Base-by-base conservation (phyloP, 1,284 basidiomycete species). In the Coriolopsis trogii region DNA sequence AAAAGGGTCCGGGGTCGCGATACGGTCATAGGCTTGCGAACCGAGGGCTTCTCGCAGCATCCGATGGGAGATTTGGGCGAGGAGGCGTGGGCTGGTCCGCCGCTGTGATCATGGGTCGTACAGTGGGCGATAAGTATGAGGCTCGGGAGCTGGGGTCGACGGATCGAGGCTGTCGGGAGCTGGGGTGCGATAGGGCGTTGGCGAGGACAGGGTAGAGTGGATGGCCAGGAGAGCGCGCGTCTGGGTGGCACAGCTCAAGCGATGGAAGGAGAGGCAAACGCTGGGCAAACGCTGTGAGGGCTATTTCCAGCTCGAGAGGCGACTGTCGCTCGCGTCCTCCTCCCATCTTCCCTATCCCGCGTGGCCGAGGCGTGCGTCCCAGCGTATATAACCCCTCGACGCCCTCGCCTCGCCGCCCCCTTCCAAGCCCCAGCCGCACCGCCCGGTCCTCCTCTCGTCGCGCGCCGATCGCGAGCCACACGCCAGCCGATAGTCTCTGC, bases 71-170 rank as follows among this genome's bases (percentile, higher is more conserved):
- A n/a, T n/a, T n/a, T n/a, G n/a, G n/a, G n/a, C n/a, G n/a, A n/a
- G n/a, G n/a, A n/a, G n/a, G n/a, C n/a, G n/a, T 20, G 15, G 15
- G 21, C 30, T 20, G 13, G 21, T 44, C 48, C 45, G 43, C 21
- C 39, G 49, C n/a, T n/a, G 39, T 29, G 44, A 40, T 46, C 50
- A 51, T 38, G 50, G 44, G 49, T 33, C 10, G 26, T 44, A 33
- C 49, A 16, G 29, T 31, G 24, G 34, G 43, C 34, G 26, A 31
- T 12, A 29, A 33, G 33, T 51, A 41, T 44, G 46, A 47, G 47
- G 40, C 50, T 53, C 45, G 21, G 41, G 50, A 55, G 46, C 56
- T 50, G 53, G 47, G 55, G 49, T 49, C 49, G 56, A 50, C 46
- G 25, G 40, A 50, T 53, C 50, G 43, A 47, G 50, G 13, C 34